Percentiles rank a stretch among this genome's conserved stretches.
These are phyloP conservation scores for Talaromyces sp. DNA, from an alignment of 2,329 filamentous ascomycete species.

Conservation along the genomic window DNA sequence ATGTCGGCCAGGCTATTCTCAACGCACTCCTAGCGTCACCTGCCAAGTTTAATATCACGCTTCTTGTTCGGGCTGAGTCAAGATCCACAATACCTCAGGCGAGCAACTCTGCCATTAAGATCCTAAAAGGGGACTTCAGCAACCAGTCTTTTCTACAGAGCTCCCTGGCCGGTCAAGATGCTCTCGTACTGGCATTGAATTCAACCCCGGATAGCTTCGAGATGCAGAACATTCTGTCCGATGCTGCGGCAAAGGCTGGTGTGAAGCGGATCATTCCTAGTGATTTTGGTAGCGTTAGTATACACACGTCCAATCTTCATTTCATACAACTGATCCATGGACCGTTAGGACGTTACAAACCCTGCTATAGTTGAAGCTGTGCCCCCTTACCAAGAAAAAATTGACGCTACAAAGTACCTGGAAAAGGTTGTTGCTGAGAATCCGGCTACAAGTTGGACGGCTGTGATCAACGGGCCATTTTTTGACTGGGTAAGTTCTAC, in stretches of 20 bases:
- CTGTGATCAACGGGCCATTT: constrained; percentile 8
- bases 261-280: constrained; percentile 10
- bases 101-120: not conserved
- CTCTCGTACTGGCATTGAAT: not conserved
- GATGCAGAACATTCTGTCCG: not conserved
- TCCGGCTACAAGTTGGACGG: constrained; percentile 3
- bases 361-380: constrained; percentile 1
- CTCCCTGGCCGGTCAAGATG: constrained; percentile 4
- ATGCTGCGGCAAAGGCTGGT: constrained; percentile 4
- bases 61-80: constrained; percentile 1
- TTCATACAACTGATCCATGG: not conserved
- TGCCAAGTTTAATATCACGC: constrained; percentile 2
- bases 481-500: constrained; percentile 2
- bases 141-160: not conserved
- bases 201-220: constrained; percentile 1
- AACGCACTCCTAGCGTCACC: constrained; percentile 2
- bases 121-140: constrained; percentile 5
- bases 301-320: not conserved
- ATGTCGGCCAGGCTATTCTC: constrained; percentile 1
- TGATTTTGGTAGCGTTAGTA: constrained; percentile 9
- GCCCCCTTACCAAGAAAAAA: constrained; percentile 3
- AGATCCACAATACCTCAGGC: constrained; percentile 2
- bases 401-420: constrained; percentile 3
- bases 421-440: not conserved
- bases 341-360: constrained; percentile 5